Evolutionary conservation across 768 basidiomycete genomes (phyloP), one percentile per base, ranked within the genome.

Genomic region (Thelephora aurantiotincta): DNA sequence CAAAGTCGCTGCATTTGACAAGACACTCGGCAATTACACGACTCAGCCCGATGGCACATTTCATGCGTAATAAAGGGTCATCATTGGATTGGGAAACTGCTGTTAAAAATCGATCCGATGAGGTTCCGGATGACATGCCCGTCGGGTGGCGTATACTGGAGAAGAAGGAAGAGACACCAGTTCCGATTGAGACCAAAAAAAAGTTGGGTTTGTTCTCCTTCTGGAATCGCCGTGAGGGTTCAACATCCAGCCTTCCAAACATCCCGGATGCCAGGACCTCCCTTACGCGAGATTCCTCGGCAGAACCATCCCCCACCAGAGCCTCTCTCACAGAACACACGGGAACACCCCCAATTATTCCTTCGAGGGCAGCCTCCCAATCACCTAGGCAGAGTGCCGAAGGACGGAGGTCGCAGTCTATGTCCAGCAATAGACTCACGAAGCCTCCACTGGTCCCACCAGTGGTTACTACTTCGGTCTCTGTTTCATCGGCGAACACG

Each of bases 131-230:
- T 18, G 80, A 81, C 54, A 60, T 77, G 6, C 83, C 78, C n/a
- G 61, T 70, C 13, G 86, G 84, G 4, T 85, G 85, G 86, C 69
- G 78, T 50, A 73, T 84, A 30, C 62, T 84, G 11, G 77, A 82
- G 47, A 76, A 76, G 51, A 69, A 73, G 22, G 58, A 63, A 35
- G 60, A 66, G n/a, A 59, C 70, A 36, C 46, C 61, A 48, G 45
- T 52, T 2, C 73, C 73, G 18, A 59, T 64, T 5, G 58, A 60
- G n/a, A 69, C 69, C 48, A 82, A 73, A 61, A 64, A 58, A 50
- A 83, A 74, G 58, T 37, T 68, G 6, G 72, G 81, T 9, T 57
- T 88, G n/a, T 66, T 88, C 34, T 30, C 85, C 5, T 84, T 89
- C 60, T 83, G 81, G 67, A 73, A 73, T 19, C 69, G 82, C 42